Base-by-base conservation (phyloP, 2,329 filamentous ascomycete genomes). In the Albophoma yamanashiensis region DNA sequence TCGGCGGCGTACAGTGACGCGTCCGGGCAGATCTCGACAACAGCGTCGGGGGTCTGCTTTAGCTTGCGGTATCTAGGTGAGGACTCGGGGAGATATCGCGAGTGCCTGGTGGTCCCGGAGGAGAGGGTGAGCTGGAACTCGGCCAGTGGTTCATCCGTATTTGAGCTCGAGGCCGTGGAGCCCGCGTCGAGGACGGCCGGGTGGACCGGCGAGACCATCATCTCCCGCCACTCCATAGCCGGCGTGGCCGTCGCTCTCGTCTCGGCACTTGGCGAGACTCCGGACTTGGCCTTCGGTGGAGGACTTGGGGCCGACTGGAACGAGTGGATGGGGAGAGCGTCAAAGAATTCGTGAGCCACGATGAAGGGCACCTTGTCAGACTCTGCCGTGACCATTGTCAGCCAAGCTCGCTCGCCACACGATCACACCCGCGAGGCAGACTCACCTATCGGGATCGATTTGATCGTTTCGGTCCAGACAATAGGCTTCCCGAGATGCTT, bases 311-410 rank as follows among this genome's bases (percentile, higher is more conserved):
- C 81, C 17, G 90, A 88, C 73, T 97, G 89, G 72, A 99, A 99
- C 62, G 91, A 87, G 73, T 99, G 92, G 66, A 99, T 97, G 40
- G 94, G 94, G 0, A 99, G 86, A 2, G 94, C 94, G 67, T 99
- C 94, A 76, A 99, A 99, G 79, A 99, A 97, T 72, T 99, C 94
- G 72, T 99, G 94, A 5, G 94, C 94, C 56, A 97, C 84, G 62
- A 99, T 96, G 73, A 97, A 95, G 0, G 94, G 93, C 27, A 87
- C 89, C 70, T 89, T 89, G 62, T 82, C 80, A 27, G 85, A 75
- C 62, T 84, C 86, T 87, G 65, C 31, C 42, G 38, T 9, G 11
- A 39, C 3, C 3, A 25, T 39, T 8, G 38, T 60, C 45, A 63
- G 60, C 39, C 34, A 47, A 31, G 15, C 27, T 50, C 27, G 15